A percentile compares a stretch with the other conserved stretches of the same genome.
These are phyloP conservation scores for Mercurialis annua DNA, from an alignment of 345 rosid species.

Conservation along the genomic window DNA sequence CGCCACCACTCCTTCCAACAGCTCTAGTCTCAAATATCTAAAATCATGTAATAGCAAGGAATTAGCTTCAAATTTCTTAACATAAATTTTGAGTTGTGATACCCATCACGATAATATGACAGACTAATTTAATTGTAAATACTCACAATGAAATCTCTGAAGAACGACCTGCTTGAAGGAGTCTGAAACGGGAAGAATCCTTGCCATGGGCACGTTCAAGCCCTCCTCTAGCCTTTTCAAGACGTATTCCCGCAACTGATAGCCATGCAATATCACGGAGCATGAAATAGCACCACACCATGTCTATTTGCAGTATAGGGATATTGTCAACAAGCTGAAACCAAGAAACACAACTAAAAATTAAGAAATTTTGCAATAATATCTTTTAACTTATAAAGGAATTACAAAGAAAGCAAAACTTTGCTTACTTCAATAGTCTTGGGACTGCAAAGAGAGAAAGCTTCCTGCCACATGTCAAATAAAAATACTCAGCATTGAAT, in stretches of 20 bases:
- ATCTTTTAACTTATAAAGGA: background rate
- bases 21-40: slow-evolving; percentile 82
- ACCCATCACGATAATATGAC: background rate
- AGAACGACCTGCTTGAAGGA: slow-evolving; percentile 73
- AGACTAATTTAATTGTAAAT: background rate
- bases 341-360: slow-evolving; percentile 10
- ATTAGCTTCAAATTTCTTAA: slow-evolving; percentile 12
- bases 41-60: slow-evolving; percentile 7
- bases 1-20: slow-evolving; percentile 92
- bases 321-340: slow-evolving; percentile 82
- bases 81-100: background rate
- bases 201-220: slow-evolving; percentile 90
- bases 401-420: slow-evolving; percentile 9
- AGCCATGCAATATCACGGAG: slow-evolving; percentile 78
- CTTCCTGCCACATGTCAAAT: slow-evolving; percentile 56
- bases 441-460: slow-evolving; percentile 84
- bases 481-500: slow-evolving; percentile 9
- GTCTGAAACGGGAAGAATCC: slow-evolving; percentile 74
- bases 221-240: slow-evolving; percentile 83
- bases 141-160: slow-evolving; percentile 84
- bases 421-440: slow-evolving; percentile 66
- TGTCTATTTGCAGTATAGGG: slow-evolving; percentile 91
- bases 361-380: background rate
- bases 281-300: slow-evolving; percentile 98
- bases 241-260: slow-evolving; percentile 81